phyloP scores from a whole-genome alignment of 2,329 filamentous ascomycete genomes.

The Cladosporium sp. region DNA sequence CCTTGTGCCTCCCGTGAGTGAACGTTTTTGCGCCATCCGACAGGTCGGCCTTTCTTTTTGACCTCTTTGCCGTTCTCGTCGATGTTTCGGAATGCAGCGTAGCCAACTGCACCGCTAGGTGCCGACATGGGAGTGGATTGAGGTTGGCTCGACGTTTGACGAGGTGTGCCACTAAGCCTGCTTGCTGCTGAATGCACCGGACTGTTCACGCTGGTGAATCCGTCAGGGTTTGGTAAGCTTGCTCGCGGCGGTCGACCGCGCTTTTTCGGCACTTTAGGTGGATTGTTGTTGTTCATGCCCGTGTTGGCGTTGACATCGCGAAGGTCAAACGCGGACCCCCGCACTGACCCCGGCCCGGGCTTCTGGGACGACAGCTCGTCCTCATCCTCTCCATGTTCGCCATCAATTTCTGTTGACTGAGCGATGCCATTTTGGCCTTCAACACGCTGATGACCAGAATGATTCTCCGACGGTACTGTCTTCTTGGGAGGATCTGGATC shows the following conservation, averaged over 20 bases:
- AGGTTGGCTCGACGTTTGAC: not conserved
- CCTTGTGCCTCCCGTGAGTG: conserved; percentile 37
- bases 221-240: conserved; percentile 22
- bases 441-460: not conserved
- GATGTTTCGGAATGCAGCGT: conserved; percentile 38
- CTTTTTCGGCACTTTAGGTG: conserved; percentile 16
- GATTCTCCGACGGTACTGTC: conserved; percentile 9
- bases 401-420: conserved; percentile 24
- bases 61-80: conserved; percentile 31
- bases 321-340: not conserved
- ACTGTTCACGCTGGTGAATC: conserved; percentile 2
- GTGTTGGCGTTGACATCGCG: not conserved
- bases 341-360: not conserved
- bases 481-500: conserved; percentile 48
- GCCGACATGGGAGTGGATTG: not conserved
- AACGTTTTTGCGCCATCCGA: conserved; percentile 47
- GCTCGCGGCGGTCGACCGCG: conserved; percentile 34
- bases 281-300: conserved; percentile 14
- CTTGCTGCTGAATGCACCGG: not conserved
- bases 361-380: conserved; percentile 13
- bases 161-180: not conserved
- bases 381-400: conserved; percentile 34
- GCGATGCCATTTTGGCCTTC: not conserved
- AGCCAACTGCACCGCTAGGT: conserved; percentile 31
- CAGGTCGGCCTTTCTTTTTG: conserved; percentile 45